Conservation (phyloP, 23 red algal genomes). For the Agarophyton chilense region DNA sequence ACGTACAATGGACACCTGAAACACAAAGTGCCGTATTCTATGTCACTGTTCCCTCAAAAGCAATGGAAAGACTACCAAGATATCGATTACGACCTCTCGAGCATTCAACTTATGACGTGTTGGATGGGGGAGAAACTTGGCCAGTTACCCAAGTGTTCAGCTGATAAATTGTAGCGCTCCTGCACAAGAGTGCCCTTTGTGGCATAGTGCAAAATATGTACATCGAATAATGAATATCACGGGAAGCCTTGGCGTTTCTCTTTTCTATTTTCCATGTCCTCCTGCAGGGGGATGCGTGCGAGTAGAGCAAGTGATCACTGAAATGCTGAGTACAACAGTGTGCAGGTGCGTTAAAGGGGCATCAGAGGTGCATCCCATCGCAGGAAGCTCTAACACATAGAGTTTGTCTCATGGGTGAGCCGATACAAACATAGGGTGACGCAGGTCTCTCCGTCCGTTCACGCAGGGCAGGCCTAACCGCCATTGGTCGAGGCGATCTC, state of each 20-base stretch:
- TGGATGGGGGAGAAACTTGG: neutral
- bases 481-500: too few relatives aligned
- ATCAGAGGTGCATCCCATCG: too few relatives aligned
- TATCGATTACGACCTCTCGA: constrained; percentile 8
- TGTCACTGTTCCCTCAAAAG: neutral
- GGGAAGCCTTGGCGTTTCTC: neutral
- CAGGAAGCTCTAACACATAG: too few relatives aligned
- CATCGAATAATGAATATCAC: neutral
- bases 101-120: neutral
- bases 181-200: neutral
- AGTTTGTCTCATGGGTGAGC: too few relatives aligned
- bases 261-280: neutral
- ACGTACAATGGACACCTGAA: constrained; percentile 53
- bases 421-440: too few relatives aligned
- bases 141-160: constrained; percentile 14
- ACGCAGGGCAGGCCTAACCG: too few relatives aligned
- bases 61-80: neutral
- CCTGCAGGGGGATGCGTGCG: too few relatives aligned
- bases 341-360: too few relatives aligned
- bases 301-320: too few relatives aligned
- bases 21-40: constrained; percentile 56
- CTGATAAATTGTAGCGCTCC: neutral
- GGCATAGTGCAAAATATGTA: neutral
- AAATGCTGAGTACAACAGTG: too few relatives aligned
- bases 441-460: too few relatives aligned